Percentiles rank a stretch among this genome's conserved stretches.
phyloP scores from a whole-genome alignment of 441 rosid genomes.

The Bruguiera hainesii region DNA sequence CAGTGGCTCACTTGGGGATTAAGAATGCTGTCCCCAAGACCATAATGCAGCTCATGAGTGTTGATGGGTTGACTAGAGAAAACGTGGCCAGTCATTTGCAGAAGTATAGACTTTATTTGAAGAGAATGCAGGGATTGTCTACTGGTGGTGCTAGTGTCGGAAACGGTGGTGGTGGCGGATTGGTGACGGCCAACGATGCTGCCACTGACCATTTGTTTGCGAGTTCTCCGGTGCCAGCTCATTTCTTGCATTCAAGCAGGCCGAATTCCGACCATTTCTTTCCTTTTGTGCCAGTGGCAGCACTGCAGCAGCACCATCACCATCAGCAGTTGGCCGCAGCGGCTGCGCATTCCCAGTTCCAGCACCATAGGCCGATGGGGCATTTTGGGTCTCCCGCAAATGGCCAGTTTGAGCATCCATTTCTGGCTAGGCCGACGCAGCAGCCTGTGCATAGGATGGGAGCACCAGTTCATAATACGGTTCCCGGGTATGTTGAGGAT shows the following conservation, averaged over 20 bases:
- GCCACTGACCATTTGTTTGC: conserved; percentile 87
- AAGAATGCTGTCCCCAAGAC: conserved; percentile 96
- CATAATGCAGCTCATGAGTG: conserved; percentile 96
- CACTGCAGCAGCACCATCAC: conserved; percentile 68
- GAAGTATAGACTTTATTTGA: conserved; percentile 78
- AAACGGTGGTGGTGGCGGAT: conserved; percentile 41
- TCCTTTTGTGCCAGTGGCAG: conserved; percentile 71
- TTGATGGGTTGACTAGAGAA: conserved; percentile 85
- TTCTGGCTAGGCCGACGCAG: conserved; percentile 57
- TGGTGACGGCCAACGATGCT: conserved; percentile 44
- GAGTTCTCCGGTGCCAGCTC: conserved; percentile 82
- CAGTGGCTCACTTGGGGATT: conserved; percentile 87
- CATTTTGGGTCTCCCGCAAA: conserved; percentile 66
- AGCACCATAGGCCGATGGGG: conserved; percentile 63
- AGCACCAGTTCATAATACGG: conserved; percentile 47
- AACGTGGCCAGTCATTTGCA: conserved; percentile 96
- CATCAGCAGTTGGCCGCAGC: conserved; percentile 56
- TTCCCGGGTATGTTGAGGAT: conserved; percentile 55
- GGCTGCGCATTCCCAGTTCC: conserved; percentile 47
- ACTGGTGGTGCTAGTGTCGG: conserved; percentile 46
- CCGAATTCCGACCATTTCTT: conserved; percentile 66
- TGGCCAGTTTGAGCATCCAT: conserved; percentile 67
- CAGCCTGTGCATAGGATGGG: conserved; percentile 58
- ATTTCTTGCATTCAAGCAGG: conserved; percentile 65
- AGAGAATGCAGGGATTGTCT: conserved; percentile 90